Evolutionary conservation across 2,329 filamentous ascomycete genomes (phyloP).

Genomic region (Fusarium zealandicum): DNA sequence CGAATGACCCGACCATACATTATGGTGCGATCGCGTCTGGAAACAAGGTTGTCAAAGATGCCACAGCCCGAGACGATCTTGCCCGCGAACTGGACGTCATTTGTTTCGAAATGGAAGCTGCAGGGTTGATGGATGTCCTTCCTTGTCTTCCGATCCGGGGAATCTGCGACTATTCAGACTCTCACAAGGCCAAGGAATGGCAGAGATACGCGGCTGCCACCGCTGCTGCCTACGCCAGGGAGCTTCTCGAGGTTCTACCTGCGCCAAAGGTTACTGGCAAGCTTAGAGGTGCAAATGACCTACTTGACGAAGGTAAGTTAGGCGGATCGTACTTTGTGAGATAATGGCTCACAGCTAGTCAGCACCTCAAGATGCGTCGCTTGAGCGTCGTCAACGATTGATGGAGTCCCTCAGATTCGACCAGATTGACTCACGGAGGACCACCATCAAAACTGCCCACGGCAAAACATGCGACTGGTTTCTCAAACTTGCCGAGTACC

Average conservation of each 20-base stretch:
- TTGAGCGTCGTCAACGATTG: background rate
- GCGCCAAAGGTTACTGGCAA: background rate
- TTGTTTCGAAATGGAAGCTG: slow-evolving; percentile 46
- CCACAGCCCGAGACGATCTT: slow-evolving; percentile 41
- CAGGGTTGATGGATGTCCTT: slow-evolving; percentile 39
- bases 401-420: slow-evolving; percentile 49
- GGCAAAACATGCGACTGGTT: slow-evolving; percentile 33
- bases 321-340: background rate
- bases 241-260: background rate
- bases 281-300: too few relatives aligned
- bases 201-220: slow-evolving; percentile 46
- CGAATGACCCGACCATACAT: background rate
- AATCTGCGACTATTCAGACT: slow-evolving; percentile 52
- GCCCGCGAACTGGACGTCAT: slow-evolving; percentile 20
- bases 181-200: slow-evolving; percentile 50
- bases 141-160: slow-evolving; percentile 50
- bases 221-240: slow-evolving; percentile 42
- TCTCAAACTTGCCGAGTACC: background rate
- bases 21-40: slow-evolving; percentile 41
- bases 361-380: background rate
- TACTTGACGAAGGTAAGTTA: too few relatives aligned
- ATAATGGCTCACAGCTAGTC: background rate
- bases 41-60: slow-evolving; percentile 49
- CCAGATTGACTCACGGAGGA: slow-evolving; percentile 48
- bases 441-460: slow-evolving; percentile 48